Conservation (phyloP, 2,329 filamentous ascomycete genomes). For the Diaporthe capsici region DNA sequence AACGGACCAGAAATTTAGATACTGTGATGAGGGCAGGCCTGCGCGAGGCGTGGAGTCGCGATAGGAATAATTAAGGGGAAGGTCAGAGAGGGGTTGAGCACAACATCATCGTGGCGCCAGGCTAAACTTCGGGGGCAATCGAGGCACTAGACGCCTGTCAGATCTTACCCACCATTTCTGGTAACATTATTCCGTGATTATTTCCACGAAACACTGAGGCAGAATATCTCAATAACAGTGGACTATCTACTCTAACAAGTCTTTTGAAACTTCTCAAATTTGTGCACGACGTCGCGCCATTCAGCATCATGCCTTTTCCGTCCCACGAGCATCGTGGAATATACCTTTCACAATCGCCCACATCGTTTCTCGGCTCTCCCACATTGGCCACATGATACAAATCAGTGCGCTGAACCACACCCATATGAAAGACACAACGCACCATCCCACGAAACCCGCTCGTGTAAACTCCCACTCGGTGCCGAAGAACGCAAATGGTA, state of each 20-base stretch:
- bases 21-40: background rate
- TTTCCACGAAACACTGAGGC: background rate
- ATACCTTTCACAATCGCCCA: constrained; percentile 44
- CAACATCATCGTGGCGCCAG: background rate
- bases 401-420: constrained; percentile 54
- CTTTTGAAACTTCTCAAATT: background rate
- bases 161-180: background rate
- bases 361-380: constrained; percentile 53
- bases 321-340: background rate
- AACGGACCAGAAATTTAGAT: background rate
- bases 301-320: background rate
- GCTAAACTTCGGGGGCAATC: background rate
- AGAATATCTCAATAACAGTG: no score
- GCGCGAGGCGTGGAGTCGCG: background rate
- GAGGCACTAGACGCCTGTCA: background rate
- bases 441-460: constrained; percentile 55
- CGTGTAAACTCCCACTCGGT: constrained; percentile 53
- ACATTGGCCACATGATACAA: constrained; percentile 56
- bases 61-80: background rate
- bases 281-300: background rate
- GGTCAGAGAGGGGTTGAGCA: constrained; percentile 14
- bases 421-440: constrained; percentile 57
- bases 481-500: constrained; percentile 57
- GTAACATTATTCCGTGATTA: background rate
- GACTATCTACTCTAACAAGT: background rate